Evolutionary conservation across 176 grass and related monocot genomes (phyloP).

Genomic region (barley (Hordeum vulgare)): MorexV3_pseudomolecules_assembly NC_058522.1:522713237-522713736

Average conservation of each 20-base stretch:
- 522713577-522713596: not conserved
- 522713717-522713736: not conserved
- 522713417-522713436: not conserved
- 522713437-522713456: not conserved
- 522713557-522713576: not conserved
- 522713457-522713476: not conserved
- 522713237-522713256: constrained; percentile 42
- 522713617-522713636: not conserved
- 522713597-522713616: not conserved
- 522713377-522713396: constrained; percentile 92
- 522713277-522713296: constrained; percentile 47
- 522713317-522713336: constrained; percentile 32
- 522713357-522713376: constrained; percentile 22
- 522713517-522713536: constrained; percentile 63
- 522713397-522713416: constrained; percentile 36
- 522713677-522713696: not conserved
- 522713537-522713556: constrained; percentile 80
- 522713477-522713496: not conserved
- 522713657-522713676: constrained; percentile 19
- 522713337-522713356: not conserved
- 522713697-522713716: not conserved
- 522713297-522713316: constrained; percentile 27
- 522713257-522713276: constrained; percentile 56
- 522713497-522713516: constrained; percentile 38
- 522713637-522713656: not conserved